Conservation (phyloP, 805 yeast species). For the Lipomyces mesembrius region DNA sequence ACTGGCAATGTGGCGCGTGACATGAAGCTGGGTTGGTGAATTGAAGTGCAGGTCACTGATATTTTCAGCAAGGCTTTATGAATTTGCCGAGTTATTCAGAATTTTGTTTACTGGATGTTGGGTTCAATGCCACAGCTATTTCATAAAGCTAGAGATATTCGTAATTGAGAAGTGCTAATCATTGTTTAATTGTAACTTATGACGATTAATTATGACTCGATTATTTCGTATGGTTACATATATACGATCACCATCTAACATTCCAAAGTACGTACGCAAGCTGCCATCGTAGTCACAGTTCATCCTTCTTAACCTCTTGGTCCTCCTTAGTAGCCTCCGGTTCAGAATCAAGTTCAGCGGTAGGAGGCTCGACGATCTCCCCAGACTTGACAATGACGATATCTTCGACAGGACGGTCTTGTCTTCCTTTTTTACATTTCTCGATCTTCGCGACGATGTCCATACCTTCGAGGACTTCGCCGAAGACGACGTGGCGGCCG, state of each 20-base stretch:
- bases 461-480: slow-evolving; percentile 80
- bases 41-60: slow-evolving; percentile 20
- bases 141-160: background rate
- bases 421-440: slow-evolving; percentile 52
- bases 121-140: background rate
- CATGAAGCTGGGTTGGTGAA: slow-evolving; percentile 7
- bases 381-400: slow-evolving; percentile 58
- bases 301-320: slow-evolving; percentile 36
- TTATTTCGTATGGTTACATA: background rate
- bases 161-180: background rate
- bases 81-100: background rate
- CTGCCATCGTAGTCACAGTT: slow-evolving; percentile 40
- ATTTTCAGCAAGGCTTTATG: background rate
- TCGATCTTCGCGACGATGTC: slow-evolving; percentile 87
- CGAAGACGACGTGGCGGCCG: slow-evolving; percentile 94
- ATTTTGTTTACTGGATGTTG: background rate
- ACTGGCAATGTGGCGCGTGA: background rate
- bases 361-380: slow-evolving; percentile 22
- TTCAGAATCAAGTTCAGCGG: slow-evolving; percentile 30
- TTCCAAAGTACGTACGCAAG: slow-evolving; percentile 14
- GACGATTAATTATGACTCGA: background rate
- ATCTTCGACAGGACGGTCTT: slow-evolving; percentile 76
- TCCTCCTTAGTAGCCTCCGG: slow-evolving; percentile 35
- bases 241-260: slow-evolving; percentile 21
- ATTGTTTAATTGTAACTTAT: background rate